Evolutionary conservation across 1,139 yeast genomes (phyloP).

Genomic region (Saccharomyces hybrid): DNA sequence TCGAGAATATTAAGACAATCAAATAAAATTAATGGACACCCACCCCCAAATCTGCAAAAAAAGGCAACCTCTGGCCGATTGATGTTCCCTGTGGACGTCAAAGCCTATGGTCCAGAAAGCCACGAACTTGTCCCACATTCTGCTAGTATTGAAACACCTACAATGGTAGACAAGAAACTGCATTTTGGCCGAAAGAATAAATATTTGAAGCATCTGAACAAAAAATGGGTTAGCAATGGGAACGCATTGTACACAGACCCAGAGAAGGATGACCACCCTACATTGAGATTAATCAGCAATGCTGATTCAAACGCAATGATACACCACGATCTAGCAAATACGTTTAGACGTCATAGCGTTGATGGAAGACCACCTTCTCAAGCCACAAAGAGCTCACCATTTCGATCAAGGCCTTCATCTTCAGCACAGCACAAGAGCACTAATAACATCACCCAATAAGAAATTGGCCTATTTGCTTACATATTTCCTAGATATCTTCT

Average conservation of each 20-base stretch:
- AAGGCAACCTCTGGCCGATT: neutral
- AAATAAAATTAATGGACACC: constrained; percentile 1
- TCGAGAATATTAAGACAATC: constrained; percentile 6
- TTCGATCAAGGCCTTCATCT: neutral
- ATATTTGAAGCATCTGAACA: neutral
- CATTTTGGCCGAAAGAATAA: neutral
- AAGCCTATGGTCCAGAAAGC: neutral
- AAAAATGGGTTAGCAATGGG: neutral
- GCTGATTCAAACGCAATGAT: neutral
- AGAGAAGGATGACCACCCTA: neutral
- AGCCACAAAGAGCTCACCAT: neutral
- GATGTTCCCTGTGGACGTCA: constrained; percentile 6
- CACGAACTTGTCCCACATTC: neutral
- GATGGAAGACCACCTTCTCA: neutral
- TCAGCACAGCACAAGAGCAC: neutral
- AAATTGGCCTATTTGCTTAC: neutral
- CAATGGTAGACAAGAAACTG: neutral
- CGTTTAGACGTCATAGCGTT: neutral
- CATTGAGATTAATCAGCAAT: neutral
- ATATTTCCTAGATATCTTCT: neutral
- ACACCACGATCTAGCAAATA: neutral
- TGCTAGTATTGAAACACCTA: neutral
- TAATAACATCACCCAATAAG: neutral
- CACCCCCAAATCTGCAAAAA: constrained; percentile 6
- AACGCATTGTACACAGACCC: neutral